These are phyloP conservation scores for Wickerhamomyces hampshirensis DNA, from an alignment of 805 yeast genomes.

Conservation along the genomic window DNA sequence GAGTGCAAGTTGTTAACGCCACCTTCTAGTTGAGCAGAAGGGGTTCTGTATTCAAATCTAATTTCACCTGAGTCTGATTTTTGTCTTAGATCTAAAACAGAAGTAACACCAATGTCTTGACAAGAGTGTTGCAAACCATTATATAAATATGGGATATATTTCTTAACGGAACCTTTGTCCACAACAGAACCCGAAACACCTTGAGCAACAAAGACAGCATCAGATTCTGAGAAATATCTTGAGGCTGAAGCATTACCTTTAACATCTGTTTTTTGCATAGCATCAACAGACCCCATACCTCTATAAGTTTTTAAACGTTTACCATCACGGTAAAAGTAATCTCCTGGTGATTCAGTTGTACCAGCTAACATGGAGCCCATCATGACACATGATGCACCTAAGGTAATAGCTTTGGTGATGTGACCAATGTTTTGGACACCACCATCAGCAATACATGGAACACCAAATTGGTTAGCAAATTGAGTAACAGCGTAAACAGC, in stretches of 20 bases:
- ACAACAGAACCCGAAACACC: constrained; percentile 97
- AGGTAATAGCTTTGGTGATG: constrained; percentile 91
- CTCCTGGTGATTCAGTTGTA: constrained; percentile 97
- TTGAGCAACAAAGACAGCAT: constrained; percentile 94
- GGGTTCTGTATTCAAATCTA: constrained; percentile 96
- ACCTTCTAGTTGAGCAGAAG: constrained; percentile 98
- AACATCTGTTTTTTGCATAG: constrained; percentile 87
- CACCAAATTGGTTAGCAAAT: constrained; percentile 93
- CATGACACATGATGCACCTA: constrained; percentile 97
- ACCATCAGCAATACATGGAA: constrained; percentile 99
- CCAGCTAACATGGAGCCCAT: constrained; percentile 99
- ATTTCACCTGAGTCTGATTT: constrained; percentile 63
- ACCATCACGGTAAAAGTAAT: constrained; percentile 96
- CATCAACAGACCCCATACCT: constrained; percentile 99
- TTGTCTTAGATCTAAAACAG: constrained; percentile 58
- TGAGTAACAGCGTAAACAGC: constrained; percentile 94
- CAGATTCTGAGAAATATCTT: constrained; percentile 95
- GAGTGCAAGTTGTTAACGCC: constrained; percentile 96
- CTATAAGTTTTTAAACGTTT: constrained; percentile 95
- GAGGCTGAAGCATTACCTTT: constrained; percentile 97
- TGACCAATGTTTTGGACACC: constrained; percentile 99
- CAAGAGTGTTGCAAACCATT: constrained; percentile 97
- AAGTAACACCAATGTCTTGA: constrained; percentile 90
- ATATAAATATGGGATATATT: constrained; percentile 90
- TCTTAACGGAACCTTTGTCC: constrained; percentile 92